Evolutionary conservation across 768 basidiomycete species (phyloP).

Genomic region (Pluteus cervinus): DNA sequence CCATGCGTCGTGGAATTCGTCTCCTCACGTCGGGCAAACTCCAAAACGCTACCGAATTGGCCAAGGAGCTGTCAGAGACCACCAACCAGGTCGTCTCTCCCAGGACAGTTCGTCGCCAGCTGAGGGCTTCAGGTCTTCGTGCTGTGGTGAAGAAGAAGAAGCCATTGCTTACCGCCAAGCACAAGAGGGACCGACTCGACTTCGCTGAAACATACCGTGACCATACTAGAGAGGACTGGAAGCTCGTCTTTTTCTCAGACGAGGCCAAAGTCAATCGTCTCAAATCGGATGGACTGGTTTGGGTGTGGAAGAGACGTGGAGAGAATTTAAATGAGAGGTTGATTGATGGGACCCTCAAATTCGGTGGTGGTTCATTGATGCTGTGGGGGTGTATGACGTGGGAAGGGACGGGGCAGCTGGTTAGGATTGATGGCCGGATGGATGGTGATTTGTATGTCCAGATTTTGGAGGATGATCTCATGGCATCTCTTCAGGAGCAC

Average conservation of each 20-base stretch:
- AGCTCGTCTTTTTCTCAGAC: slow-evolving; percentile 18
- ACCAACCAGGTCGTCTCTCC: no score
- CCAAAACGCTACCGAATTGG: no score
- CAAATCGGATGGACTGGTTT: slow-evolving; percentile 20
- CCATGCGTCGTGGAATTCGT: no score
- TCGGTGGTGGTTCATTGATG: slow-evolving; percentile 21
- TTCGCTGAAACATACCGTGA: slow-evolving; percentile 8
- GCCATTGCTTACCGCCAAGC: slow-evolving; percentile 10
- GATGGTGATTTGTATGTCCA: slow-evolving; percentile 13
- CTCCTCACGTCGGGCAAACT: no score
- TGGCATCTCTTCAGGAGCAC: slow-evolving; percentile 16
- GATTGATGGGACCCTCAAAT: slow-evolving; percentile 17
- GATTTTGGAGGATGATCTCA: slow-evolving; percentile 16
- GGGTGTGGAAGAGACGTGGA: slow-evolving; percentile 11
- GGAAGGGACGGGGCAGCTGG: slow-evolving; percentile 15
- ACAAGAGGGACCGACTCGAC: slow-evolving; percentile 6
- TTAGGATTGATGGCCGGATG: slow-evolving; percentile 20
- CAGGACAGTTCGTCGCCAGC: no score
- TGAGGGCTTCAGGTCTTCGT: slow-evolving; percentile 6
- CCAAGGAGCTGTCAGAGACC: no score
- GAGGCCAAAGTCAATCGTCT: slow-evolving; percentile 23
- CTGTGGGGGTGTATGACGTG: slow-evolving; percentile 23
- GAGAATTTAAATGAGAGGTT: slow-evolving; percentile 10
- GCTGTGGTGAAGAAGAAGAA: slow-evolving; percentile 14
- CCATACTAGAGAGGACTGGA: slow-evolving; percentile 19